Percentiles rank a stretch among this genome's conserved stretches.
phyloP scores from a whole-genome alignment of 2,329 filamentous ascomycete species.

The Colletotrichum kahawae region DNA sequence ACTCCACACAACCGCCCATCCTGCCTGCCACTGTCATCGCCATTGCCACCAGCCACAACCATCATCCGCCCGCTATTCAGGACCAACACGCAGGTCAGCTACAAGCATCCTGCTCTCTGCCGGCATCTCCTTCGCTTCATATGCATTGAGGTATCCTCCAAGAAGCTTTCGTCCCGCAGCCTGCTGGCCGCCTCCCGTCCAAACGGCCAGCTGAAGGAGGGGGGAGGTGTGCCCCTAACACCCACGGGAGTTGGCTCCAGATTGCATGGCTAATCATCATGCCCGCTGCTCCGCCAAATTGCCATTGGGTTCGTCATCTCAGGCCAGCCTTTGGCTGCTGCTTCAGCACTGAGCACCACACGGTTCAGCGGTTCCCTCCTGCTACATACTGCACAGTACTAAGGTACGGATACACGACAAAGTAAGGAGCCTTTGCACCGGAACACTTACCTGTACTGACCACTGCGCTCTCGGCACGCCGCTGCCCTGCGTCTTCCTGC shows the following conservation, averaged over 20 bases:
- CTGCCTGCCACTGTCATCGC: not conserved
- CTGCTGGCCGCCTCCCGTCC: not conserved
- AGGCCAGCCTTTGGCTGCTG: not conserved
- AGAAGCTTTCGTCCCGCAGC: not conserved
- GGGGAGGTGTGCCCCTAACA: not conserved
- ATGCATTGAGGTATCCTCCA: not conserved
- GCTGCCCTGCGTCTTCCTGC: not conserved
- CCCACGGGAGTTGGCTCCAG: not conserved
- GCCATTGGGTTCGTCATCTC: not conserved
- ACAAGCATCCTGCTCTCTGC: not conserved
- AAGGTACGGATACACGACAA: not conserved
- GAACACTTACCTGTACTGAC: not conserved
- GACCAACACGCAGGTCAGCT: not conserved
- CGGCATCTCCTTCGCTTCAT: not conserved
- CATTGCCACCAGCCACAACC: not conserved
- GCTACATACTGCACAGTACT: not conserved
- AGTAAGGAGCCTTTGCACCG: not conserved
- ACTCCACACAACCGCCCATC: not conserved
- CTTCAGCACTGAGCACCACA: constrained; percentile 2
- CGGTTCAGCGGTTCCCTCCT: constrained; percentile 13
- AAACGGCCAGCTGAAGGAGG: not conserved
- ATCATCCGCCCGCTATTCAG: not conserved
- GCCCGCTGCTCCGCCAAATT: not conserved
- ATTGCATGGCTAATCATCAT: not conserved
- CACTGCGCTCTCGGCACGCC: not conserved